phyloP scores from a whole-genome alignment of 225 moss, liverwort and hornwort species.

The Marchantia paleacea region DNA sequence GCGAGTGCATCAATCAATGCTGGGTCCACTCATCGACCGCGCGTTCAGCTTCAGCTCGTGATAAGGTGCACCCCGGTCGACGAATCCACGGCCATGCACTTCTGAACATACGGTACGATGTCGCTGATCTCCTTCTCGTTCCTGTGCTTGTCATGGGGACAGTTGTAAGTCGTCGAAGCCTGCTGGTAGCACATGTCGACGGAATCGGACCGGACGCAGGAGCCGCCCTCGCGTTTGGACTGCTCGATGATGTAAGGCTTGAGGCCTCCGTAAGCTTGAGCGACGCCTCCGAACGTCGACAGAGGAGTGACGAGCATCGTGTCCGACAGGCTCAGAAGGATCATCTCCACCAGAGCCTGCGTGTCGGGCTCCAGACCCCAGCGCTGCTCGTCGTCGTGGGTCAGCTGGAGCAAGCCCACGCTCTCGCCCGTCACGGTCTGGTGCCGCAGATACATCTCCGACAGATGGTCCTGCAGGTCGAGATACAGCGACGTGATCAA shows the following conservation, averaged over 20 bases:
- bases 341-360: slow-evolving; percentile 42
- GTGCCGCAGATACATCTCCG: slow-evolving; percentile 32
- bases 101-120: slow-evolving; percentile 25
- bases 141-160: slow-evolving; percentile 25
- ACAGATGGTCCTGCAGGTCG: slow-evolving; percentile 32
- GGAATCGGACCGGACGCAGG: slow-evolving; percentile 39
- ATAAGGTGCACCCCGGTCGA: slow-evolving; percentile 28
- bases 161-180: slow-evolving; percentile 23
- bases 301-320: slow-evolving; percentile 38
- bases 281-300: slow-evolving; percentile 47
- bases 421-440: slow-evolving; percentile 36
- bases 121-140: slow-evolving; percentile 26
- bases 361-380: slow-evolving; percentile 39
- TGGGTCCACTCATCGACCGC: too few species aligned
- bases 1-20: not conserved
- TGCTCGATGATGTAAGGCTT: slow-evolving; percentile 43
- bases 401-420: slow-evolving; percentile 42
- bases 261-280: slow-evolving; percentile 45
- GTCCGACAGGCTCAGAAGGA: slow-evolving; percentile 41
- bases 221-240: not conserved
- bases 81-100: slow-evolving; percentile 34
- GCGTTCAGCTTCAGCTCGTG: slow-evolving; percentile 25
- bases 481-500: slow-evolving; percentile 29
- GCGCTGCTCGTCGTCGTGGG: slow-evolving; percentile 29
- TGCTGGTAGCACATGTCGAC: slow-evolving; percentile 43